Evolutionary conservation across 352 stramenopile genomes (phyloP).

Genomic region (Globisporangium mamillatum): DNA sequence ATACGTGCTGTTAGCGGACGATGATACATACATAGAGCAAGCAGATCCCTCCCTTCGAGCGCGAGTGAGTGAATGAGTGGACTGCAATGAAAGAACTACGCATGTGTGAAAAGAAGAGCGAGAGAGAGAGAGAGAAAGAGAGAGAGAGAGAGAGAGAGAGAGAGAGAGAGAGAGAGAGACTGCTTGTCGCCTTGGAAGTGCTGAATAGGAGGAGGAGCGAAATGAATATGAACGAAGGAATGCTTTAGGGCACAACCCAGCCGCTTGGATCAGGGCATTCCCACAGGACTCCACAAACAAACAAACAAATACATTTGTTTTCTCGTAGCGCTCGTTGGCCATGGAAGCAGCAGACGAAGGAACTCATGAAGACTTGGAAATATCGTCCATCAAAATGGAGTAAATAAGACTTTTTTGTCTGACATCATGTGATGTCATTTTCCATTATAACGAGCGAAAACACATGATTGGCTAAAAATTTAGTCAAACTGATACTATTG

Average conservation of each 20-base stretch:
- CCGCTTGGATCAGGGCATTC: neutral
- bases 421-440: neutral
- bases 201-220: neutral
- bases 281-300: neutral
- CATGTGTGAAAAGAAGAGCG: neutral
- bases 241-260: neutral
- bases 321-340: no score
- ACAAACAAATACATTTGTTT: no score
- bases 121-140: neutral
- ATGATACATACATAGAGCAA: conserved; percentile 5
- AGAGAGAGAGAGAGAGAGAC: neutral
- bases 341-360: neutral
- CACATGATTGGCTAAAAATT: neutral
- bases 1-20: conserved; percentile 23
- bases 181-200: neutral
- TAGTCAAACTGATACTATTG: neutral
- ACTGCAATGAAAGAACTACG: neutral
- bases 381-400: neutral
- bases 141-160: neutral
- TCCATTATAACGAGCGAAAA: neutral
- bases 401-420: neutral
- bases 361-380: neutral
- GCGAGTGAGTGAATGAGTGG: neutral
- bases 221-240: neutral
- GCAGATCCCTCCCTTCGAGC: neutral